Base-by-base conservation (phyloP, 176 grass and related monocot genomes). In the Chrysopogon serrulatus region DNA sequence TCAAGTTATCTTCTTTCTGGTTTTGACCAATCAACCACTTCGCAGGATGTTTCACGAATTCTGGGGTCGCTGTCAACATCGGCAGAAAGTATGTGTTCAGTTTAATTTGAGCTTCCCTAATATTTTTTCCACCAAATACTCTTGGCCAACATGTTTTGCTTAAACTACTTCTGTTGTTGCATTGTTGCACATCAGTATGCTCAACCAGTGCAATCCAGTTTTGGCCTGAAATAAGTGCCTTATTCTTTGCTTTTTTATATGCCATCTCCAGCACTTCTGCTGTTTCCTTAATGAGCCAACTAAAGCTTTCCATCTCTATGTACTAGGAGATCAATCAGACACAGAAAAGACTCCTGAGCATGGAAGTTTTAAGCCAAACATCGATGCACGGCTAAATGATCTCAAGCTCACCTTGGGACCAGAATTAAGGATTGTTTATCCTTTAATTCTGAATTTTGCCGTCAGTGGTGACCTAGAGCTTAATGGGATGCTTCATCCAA, bases 381-480 rank as follows among this genome's bases (percentile, higher is more conserved):
- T 92, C 73, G 96, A 98, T 88, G 77, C 90, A 23, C 86, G 89
- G 71, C 85, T 98, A 30, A 93, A 86, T 82, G 87, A 95, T 83
- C 83, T 98, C 83, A 98, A 95, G 77, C 79, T 98, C 65, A 95
- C 83, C 12, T 73, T 98, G 83, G 96, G 96, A 86, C 96, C 96
- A 85, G 93, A 98, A 78, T 79, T 98, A 77, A 94, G 96, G 78
- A 92, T 98, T 71, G 89, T 95, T 72, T 98, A 98, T 86, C 93
- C 96, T 82, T 76, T 98, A 92, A 95, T 98, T 90, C 85, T 98
- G 54, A 98, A 98, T 65, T 98, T 98, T 61, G 96, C 91, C 40
- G 96, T 95, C 43, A 95, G 91, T 59, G 93, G 96, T 75, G 93
- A 98, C 47, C 85, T 98, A 69, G 96, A 95, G 77, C 87, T 98